These are phyloP conservation scores for Hymenoscyphus infarciens DNA, from an alignment of 2,329 filamentous ascomycete species.

Conservation along the genomic window DNA sequence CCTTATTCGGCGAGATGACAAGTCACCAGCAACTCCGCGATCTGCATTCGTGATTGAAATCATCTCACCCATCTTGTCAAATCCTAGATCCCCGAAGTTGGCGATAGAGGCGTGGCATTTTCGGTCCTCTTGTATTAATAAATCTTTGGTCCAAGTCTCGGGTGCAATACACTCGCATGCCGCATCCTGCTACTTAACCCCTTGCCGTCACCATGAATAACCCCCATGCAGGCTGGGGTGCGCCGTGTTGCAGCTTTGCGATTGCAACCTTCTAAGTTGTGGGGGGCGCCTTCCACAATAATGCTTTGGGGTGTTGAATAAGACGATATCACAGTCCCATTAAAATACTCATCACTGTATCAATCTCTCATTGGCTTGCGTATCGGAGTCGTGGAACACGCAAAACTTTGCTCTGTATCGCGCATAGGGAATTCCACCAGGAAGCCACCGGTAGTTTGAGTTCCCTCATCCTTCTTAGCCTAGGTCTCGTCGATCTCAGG, in stretches of 20 bases:
- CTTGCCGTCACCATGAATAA: not conserved
- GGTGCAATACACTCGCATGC: conserved; percentile 9
- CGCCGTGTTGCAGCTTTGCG: not conserved
- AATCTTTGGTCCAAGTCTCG: conserved; percentile 10
- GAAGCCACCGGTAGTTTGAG: not conserved
- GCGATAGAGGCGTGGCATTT: not conserved
- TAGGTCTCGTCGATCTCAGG: conserved; percentile 1
- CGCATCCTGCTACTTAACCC: conserved; percentile 1
- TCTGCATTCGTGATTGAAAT: conserved; percentile 6
- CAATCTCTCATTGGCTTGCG: not conserved
- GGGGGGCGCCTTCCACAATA: not conserved
- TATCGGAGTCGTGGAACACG: conserved; percentile 2
- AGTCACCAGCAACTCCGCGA: conserved; percentile 3
- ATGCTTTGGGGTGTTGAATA: not conserved
- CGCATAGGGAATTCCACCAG: not conserved
- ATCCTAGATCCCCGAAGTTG: not conserved
- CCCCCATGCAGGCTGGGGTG: not conserved
- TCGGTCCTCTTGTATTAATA: not conserved
- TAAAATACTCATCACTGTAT: not conserved
- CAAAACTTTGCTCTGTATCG: conserved; percentile 7
- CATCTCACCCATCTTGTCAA: not conserved
- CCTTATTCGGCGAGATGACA: conserved; percentile 1
- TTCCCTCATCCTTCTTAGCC: not conserved
- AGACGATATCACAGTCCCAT: not conserved
- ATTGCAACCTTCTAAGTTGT: conserved; percentile 9